Conservation (phyloP, 2,329 filamentous ascomycete genomes). For the Diaporthe citri region DNA sequence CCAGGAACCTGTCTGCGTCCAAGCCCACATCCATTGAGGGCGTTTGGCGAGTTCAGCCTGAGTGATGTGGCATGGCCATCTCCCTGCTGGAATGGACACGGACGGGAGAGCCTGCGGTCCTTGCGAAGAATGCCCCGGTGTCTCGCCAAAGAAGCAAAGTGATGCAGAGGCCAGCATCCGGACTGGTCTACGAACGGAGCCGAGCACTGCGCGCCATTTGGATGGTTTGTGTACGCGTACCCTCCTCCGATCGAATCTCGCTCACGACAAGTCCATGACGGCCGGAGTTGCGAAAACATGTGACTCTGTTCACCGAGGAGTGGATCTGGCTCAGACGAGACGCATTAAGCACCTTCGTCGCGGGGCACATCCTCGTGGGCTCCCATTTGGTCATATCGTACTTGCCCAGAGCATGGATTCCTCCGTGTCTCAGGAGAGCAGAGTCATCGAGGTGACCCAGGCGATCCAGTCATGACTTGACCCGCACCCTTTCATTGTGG, state of each 20-base stretch:
- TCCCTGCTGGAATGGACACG: too few relatives aligned
- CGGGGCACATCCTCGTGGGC: not conserved
- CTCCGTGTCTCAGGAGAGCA: not conserved
- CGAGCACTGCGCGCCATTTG: not conserved
- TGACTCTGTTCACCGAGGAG: too few relatives aligned
- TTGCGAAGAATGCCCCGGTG: not conserved
- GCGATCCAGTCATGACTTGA: not conserved
- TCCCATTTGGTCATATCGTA: not conserved
- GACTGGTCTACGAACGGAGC: not conserved
- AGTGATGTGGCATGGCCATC: too few relatives aligned
- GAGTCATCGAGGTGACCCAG: not conserved
- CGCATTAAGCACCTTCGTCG: too few relatives aligned
- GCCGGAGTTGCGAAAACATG: too few relatives aligned
- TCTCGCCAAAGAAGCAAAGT: not conserved
- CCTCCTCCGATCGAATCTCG: not conserved
- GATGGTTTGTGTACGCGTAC: not conserved
- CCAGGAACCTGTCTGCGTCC: not conserved
- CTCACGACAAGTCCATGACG: not conserved
- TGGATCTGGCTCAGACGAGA: too few relatives aligned
- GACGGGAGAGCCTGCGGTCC: not conserved
- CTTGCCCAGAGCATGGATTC: not conserved
- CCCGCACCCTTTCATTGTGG: too few relatives aligned
- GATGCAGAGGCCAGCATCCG: not conserved
- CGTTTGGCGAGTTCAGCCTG: not conserved
- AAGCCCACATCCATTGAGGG: not conserved